Percentiles rank a stretch among this genome's conserved stretches.
Conservation (phyloP, 2,329 filamentous ascomycete species). For the Talaromyces albobiverticillius region DNA sequence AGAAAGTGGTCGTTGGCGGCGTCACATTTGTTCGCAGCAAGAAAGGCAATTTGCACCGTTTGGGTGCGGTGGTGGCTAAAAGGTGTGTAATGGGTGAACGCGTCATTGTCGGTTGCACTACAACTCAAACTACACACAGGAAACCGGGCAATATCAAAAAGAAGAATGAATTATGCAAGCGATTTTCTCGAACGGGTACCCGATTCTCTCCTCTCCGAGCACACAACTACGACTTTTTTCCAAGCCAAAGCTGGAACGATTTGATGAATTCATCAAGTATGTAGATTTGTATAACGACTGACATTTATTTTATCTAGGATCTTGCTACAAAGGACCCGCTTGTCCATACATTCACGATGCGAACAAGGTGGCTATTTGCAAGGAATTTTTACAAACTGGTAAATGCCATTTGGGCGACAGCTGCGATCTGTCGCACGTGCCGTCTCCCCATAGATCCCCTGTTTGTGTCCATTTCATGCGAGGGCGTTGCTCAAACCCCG, state of each 20-base stretch:
- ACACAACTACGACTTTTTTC: constrained; percentile 17
- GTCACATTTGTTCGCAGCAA: constrained; percentile 84
- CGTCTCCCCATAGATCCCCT: constrained; percentile 78
- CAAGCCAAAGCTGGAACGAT: constrained; percentile 14
- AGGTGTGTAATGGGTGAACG: constrained; percentile 56
- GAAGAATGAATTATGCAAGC: constrained; percentile 70
- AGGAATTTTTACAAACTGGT: constrained; percentile 76
- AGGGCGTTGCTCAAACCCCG: constrained; percentile 81
- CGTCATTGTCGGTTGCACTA: constrained; percentile 5
- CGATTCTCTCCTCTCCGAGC: constrained; percentile 26
- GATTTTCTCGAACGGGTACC: constrained; percentile 56
- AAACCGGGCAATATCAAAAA: constrained; percentile 59
- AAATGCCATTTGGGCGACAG: constrained; percentile 71
- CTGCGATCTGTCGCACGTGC: constrained; percentile 89
- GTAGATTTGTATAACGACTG: constrained; percentile 16
- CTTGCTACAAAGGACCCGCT: constrained; percentile 74
- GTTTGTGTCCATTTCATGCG: constrained; percentile 86
- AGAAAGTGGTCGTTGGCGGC: constrained; percentile 67
- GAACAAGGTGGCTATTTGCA: constrained; percentile 85
- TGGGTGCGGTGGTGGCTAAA: constrained; percentile 71
- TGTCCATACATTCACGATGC: constrained; percentile 85
- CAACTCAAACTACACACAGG: constrained; percentile 23
- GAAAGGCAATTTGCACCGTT: constrained; percentile 78
- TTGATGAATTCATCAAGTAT: neutral
- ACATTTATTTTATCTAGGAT: constrained; percentile 60